phyloP scores from a whole-genome alignment of 768 basidiomycete species.

The Amanita pallidorosea region DNA sequence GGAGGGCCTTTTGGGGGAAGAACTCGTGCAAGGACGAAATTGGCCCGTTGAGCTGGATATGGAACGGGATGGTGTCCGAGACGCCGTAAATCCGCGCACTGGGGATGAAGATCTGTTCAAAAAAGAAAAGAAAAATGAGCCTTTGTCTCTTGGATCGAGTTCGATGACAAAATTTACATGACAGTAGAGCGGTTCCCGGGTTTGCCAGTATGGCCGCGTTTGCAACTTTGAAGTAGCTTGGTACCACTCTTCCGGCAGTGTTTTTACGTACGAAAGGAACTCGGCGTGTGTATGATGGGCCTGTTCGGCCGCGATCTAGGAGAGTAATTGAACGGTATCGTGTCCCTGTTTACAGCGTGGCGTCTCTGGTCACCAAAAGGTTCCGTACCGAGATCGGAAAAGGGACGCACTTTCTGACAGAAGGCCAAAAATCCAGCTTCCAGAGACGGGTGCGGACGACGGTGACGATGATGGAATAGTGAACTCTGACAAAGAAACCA shows the following conservation, averaged over 20 bases:
- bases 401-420: conserved; percentile 31
- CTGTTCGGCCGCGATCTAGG: conserved; percentile 46
- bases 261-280: conserved; percentile 49
- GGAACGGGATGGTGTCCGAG: conserved; percentile 50
- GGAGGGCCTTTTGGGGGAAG: conserved; percentile 2
- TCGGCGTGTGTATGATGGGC: conserved; percentile 35
- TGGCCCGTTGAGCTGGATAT: conserved; percentile 47
- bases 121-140: neutral
- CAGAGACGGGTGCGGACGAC: conserved; percentile 25
- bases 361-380: too few relatives aligned
- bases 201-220: conserved; percentile 19
- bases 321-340: conserved; percentile 38
- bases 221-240: conserved; percentile 35
- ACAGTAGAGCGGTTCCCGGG: conserved; percentile 30
- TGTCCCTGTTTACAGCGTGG: conserved; percentile 17
- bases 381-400: neutral
- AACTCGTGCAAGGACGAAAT: conserved; percentile 35
- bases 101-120: conserved; percentile 47
- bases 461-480: conserved; percentile 36
- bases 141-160: neutral
- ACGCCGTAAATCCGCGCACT: conserved; percentile 42
- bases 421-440: conserved; percentile 33
- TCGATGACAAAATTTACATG: conserved; percentile 30
- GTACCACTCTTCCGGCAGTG: conserved; percentile 57
- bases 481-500: conserved; percentile 25